Base-by-base conservation (phyloP, 2,329 filamentous ascomycete species). In the Hypoxylon sp. region DNA sequence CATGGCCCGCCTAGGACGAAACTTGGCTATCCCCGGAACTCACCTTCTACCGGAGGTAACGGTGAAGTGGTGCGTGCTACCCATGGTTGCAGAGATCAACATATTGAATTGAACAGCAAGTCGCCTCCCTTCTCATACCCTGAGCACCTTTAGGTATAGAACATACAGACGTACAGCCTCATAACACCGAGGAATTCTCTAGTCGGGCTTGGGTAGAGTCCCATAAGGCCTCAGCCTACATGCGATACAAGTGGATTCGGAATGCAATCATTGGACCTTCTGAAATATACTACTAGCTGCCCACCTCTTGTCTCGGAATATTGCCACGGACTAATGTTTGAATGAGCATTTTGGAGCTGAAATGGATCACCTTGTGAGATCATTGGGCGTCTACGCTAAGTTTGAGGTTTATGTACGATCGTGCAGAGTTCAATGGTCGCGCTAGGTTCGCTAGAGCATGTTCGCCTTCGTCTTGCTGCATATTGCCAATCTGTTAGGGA, bases 281-380 rank as follows among this genome's bases (percentile, higher is more conserved):
- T 53, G 15, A 29, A 31, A 27, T 39, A 59, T 42, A 21, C 44
- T 29, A 19, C 37, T 31, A 24, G 27, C 21, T 50, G 32, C 35
- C 39, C 21, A 11, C 17, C 39, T n/a, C n/a, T n/a, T 56, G 54
- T 70, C 37, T 65, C 32, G 32, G 19, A 59, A 39, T 60, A 62
- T 70, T 59, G 64, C 63, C 69, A 72, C 69, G 37, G 62, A 62
- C 62, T 70, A 63, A 67, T 64, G 47, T 47, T 52, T 57, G 32
- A 32, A 59, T 37, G 27, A 54, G 57, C 32, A 47, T 6, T n/a
- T 29, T 50, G 13, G 27, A 55, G 24, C 54, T 59, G 29, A 51
- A 46, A 31, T 21, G 21, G 48, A 42, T 37, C 59, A 61, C 55
- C 48, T 29, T 58, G 44, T 67, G 54, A 64, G 47, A 67, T 70